phyloP scores from a whole-genome alignment of 2,329 filamentous ascomycete genomes.

The Xylaria sp. region DNA sequence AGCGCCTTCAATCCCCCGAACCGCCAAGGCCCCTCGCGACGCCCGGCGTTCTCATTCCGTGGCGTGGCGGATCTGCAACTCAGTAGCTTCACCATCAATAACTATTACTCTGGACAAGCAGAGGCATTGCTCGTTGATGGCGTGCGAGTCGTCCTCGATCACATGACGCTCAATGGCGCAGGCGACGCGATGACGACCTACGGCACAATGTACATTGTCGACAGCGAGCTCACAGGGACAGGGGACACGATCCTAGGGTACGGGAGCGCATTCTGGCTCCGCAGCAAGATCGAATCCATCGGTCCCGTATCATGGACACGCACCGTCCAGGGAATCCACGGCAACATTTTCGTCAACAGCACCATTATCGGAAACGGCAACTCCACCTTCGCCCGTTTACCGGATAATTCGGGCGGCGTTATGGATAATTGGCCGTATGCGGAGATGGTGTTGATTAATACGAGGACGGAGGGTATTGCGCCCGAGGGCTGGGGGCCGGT shows the following conservation, averaged over 20 bases:
- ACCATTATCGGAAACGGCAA: constrained; percentile 9
- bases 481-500: constrained; percentile 15
- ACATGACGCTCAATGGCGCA: constrained; percentile 11
- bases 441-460: constrained; percentile 14
- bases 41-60: constrained; percentile 15
- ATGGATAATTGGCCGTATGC: constrained; percentile 18
- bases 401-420: constrained; percentile 13
- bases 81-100: constrained; percentile 11
- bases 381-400: constrained; percentile 12
- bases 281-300: constrained; percentile 9
- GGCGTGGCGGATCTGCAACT: constrained; percentile 12
- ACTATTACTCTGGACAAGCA: constrained; percentile 12
- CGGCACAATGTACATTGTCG: constrained; percentile 9
- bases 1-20: constrained; percentile 17
- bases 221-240: constrained; percentile 8
- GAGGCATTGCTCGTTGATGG: constrained; percentile 11
- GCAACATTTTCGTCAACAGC: constrained; percentile 14
- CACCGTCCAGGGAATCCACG: constrained; percentile 14
- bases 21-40: constrained; percentile 10
- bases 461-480: constrained; percentile 8
- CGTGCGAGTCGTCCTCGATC: constrained; percentile 5
- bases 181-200: constrained; percentile 15
- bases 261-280: constrained; percentile 14
- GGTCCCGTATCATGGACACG: constrained; percentile 15
- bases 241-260: constrained; percentile 15